Base-by-base conservation (phyloP, 1,284 basidiomycete species). In the Pisolithus thermaeus region DNA sequence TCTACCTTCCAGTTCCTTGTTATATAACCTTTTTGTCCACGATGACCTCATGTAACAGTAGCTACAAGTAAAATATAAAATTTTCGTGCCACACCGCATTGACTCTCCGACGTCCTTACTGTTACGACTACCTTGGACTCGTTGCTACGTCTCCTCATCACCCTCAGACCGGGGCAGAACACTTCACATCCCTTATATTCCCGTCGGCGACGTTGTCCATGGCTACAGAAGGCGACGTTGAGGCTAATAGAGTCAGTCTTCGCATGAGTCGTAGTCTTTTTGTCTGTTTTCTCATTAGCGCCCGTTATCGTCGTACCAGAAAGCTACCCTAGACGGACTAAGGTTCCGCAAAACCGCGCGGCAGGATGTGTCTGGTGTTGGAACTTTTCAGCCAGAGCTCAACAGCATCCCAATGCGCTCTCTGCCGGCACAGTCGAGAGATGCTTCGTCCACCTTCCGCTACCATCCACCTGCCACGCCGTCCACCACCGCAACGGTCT, bases 261-360 rank as follows among this genome's bases (percentile, higher is more conserved):
- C 51, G 41, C 56, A 51, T 49, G 36, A 51, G 44, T 61, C 53
- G 32, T 14, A 36, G 47, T 32, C 36, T 54, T 60, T 61, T 43
- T 43, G 25, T 53, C 47, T n/a, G 49, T 63, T 65, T 70, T 66
- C 66, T 66, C 59, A 66, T 61, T 53, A 63, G 68, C 67, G 64
- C 64, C 57, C 58, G 57, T 52, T 25, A 51, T 59, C 12, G 50
- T 49, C 52, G 61, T 53, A 58, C 62, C 66, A 84, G 81, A 80
- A 74, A 70, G 74, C 74, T 62, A 76, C 78, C 47, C 68, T 85
- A 54, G 79, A 83, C 56, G 74, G 77, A 61, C 79, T 85, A 51
- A 77, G 72, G 66, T 80, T 81, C 65, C 78, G 71, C 68, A 83
- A 81, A 60, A 70, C 75, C 66, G 64, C 66, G 59, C 70, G 69